A percentile compares a stretch with the other conserved stretches of the same genome.
These are phyloP conservation scores for Russula earlei DNA, from an alignment of 768 basidiomycete species.

Conservation along the genomic window DNA sequence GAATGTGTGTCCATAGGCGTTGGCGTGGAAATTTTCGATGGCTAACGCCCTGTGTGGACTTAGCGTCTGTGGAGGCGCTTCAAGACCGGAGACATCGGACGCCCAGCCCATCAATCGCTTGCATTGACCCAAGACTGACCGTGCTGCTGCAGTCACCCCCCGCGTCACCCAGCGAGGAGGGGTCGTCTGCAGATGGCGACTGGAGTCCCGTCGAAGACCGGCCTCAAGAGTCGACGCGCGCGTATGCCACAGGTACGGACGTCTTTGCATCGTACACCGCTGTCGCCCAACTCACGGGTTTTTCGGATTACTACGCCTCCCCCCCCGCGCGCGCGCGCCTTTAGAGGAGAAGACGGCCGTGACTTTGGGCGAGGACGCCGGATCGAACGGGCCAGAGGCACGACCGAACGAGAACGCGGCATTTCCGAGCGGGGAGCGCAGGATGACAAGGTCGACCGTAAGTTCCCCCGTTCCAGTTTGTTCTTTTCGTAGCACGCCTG, in stretches of 20 bases:
- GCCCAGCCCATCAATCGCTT: conserved; percentile 3
- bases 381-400: background rate
- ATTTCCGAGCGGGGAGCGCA: background rate
- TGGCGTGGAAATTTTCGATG: background rate
- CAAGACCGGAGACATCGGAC: background rate
- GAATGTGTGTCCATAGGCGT: conserved; percentile 1
- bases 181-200: background rate
- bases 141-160: conserved; percentile 3
- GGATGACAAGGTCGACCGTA: conserved; percentile 6
- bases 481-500: background rate
- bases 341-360: background rate
- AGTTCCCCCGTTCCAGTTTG: too few relatives aligned
- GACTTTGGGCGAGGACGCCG: background rate
- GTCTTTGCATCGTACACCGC: too few relatives aligned
- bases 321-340: too few relatives aligned
- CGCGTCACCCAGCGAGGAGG: background rate
- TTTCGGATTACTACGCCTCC: too few relatives aligned
- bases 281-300: too few relatives aligned
- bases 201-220: background rate
- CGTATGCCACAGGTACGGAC: background rate
- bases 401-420: background rate
- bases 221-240: background rate
- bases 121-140: conserved; percentile 12
- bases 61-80: background rate
- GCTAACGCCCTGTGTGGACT: background rate